A percentile compares a stretch with the other conserved stretches of the same genome.
phyloP scores from a whole-genome alignment of 2,329 filamentous ascomycete genomes.

The Alternaria ethzedia region DNA sequence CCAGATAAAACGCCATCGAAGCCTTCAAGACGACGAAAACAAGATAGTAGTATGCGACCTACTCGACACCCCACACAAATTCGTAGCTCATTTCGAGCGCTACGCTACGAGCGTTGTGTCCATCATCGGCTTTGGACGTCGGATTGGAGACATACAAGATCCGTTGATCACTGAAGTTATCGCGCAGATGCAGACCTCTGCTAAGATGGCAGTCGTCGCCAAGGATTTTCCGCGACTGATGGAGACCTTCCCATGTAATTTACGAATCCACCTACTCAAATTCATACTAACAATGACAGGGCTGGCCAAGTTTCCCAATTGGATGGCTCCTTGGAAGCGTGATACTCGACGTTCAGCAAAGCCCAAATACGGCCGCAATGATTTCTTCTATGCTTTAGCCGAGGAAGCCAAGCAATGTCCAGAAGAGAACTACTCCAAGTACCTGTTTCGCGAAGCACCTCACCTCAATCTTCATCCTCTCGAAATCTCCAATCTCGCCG shows the following conservation, averaged over 20 bases:
- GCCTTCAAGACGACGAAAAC: conserved; percentile 66
- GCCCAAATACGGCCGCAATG: conserved; percentile 31
- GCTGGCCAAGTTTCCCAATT: conserved; percentile 61
- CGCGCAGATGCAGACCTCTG: conserved; percentile 63
- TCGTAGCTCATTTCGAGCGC: conserved; percentile 61
- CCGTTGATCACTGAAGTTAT: conserved; percentile 66
- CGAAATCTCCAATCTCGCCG: conserved; percentile 40
- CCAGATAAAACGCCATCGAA: conserved; percentile 52
- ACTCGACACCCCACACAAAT: conserved; percentile 54
- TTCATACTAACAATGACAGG: conserved; percentile 26
- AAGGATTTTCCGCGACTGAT: conserved; percentile 65
- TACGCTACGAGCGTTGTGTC: conserved; percentile 61
- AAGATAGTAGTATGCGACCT: conserved; percentile 59
- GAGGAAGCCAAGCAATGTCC: conserved; percentile 37
- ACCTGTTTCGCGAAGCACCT: conserved; percentile 51
- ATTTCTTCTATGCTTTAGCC: conserved; percentile 45
- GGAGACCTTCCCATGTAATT: conserved; percentile 57
- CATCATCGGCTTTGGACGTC: conserved; percentile 63
- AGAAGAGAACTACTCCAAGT: conserved; percentile 42
- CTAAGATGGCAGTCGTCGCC: conserved; percentile 57
- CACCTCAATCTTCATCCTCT: conserved; percentile 36
- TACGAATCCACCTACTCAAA: accelerated
- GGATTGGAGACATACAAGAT: conserved; percentile 58
- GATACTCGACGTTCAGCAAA: conserved; percentile 31
- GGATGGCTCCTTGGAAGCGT: conserved; percentile 42